Evolutionary conservation across 108 stramenopile species (phyloP).

Genomic region (Nitzschia sp.): DNA sequence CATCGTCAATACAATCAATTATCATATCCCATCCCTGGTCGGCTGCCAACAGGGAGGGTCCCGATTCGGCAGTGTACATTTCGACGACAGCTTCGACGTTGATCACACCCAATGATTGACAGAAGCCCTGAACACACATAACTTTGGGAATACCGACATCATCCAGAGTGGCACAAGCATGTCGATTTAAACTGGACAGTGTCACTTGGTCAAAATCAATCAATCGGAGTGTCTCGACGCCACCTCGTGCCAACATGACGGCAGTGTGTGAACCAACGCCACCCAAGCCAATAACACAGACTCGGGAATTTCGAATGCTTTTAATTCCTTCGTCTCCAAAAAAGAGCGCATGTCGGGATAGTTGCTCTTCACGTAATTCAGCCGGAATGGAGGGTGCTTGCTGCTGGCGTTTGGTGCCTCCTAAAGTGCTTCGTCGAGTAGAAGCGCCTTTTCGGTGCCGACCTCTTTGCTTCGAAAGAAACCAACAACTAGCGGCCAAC

Average conservation of each 20-base stretch:
- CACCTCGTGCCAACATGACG: constrained; percentile 93
- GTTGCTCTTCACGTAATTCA: constrained; percentile 88
- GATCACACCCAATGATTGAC: constrained; percentile 39
- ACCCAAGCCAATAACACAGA: constrained; percentile 95
- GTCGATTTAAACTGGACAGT: constrained; percentile 95
- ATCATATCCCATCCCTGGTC: constrained; percentile 78
- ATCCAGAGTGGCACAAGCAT: constrained; percentile 92
- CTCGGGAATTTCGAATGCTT: constrained; percentile 48
- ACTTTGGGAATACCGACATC: constrained; percentile 96
- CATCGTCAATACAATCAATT: constrained; percentile 98
- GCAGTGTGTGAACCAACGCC: constrained; percentile 95
- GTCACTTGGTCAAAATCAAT: constrained; percentile 99
- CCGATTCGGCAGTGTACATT: constrained; percentile 78
- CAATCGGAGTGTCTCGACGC: constrained; percentile 84
- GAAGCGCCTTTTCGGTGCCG: background rate
- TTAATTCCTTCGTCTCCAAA: constrained; percentile 84
- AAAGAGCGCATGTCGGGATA: constrained; percentile 90
- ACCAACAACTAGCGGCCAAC: background rate
- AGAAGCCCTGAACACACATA: constrained; percentile 60
- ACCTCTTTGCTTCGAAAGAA: background rate
- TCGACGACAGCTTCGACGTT: constrained; percentile 57
- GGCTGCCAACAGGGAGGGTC: constrained; percentile 52
- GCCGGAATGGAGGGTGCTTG: constrained; percentile 25
- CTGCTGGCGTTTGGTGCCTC: background rate
- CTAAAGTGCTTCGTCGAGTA: background rate